Evolutionary conservation across 768 basidiomycete species (phyloP).

Genomic region (Myochromella boudieri): DNA sequence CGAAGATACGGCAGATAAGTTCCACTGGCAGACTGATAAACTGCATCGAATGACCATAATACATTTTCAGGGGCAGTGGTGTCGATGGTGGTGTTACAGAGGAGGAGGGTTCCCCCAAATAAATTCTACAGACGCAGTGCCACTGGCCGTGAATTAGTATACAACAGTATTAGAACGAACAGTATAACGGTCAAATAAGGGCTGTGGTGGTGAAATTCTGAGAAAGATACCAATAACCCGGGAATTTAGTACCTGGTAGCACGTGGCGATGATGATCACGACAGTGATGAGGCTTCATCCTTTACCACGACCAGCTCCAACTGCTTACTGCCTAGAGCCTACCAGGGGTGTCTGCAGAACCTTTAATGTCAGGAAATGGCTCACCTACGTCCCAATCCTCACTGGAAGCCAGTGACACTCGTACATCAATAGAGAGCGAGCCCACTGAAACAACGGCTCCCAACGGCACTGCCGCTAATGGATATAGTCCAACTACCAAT

Average conservation of each 20-base stretch:
- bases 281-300: too few species aligned
- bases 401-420: conserved; percentile 30
- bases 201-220: background rate
- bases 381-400: conserved; percentile 27
- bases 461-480: conserved; percentile 34
- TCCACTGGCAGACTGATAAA: conserved; percentile 36
- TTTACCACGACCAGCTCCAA: background rate
- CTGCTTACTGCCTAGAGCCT: background rate
- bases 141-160: too few species aligned
- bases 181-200: background rate
- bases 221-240: background rate
- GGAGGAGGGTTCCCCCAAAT: too few species aligned
- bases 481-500: conserved; percentile 23
- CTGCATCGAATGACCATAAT: conserved; percentile 10
- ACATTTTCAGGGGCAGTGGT: background rate
- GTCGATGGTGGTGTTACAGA: background rate
- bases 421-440: conserved; percentile 50
- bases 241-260: conserved; percentile 1
- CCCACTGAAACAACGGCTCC: conserved; percentile 28
- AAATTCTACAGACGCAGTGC: background rate
- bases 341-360: background rate
- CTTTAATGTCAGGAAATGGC: conserved; percentile 26
- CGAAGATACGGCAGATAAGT: conserved; percentile 35
- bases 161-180: background rate
- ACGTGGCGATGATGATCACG: conserved; percentile 1